Evolutionary conservation across 345 rosid species (phyloP), one percentile per base, ranked within the genome.

Genomic region (Camelina hispida): DNA sequence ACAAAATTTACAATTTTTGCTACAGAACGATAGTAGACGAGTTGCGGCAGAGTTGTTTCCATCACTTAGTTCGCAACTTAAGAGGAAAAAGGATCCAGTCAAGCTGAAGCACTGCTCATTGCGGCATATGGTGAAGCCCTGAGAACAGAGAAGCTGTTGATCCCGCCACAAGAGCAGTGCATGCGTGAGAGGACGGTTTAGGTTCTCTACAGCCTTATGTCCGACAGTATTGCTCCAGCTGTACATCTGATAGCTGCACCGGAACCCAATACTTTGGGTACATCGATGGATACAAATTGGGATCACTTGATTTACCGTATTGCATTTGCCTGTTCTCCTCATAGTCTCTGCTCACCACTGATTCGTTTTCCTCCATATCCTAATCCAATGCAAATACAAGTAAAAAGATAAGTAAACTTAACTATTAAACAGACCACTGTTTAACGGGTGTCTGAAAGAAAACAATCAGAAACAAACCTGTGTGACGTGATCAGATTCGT

Each of bases 201-300:
- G 73, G 69, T 73, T 81, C 81, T 85, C 90, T 12, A 87, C 86
- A 57, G 69, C 47, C 65, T 81, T 85, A 68, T 77, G 81, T 81
- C 76, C 81, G 81, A 85, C 99, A 95, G 79, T 95, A 95, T 81
- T 87, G 92, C 85, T 95, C 97, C 52, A 92, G 88, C 82, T 95
- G 99, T 78, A 91, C 80, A 74, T 82, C 67, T 43, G 98, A 92
- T 79, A 95, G 74, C 77, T 82, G 85, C 42, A 84, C 90, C 50
- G 99, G 99, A 74, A 95, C 89, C 99, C 98, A 92, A 66, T 85
- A 92, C 85, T 95, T 98, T 5, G 73, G 61, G 83, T 88, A 86
- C 80, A 84, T 77, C 32, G 88, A 86, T 14, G 83, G 15, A 8
- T 30, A 86, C 13, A 59, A 65, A 80, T 79, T 86, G 84, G 83